A percentile compares a stretch with the other conserved stretches of the same genome.
Conservation (phyloP, 768 basidiomycete genomes). For the Mycena vitilis region DNA sequence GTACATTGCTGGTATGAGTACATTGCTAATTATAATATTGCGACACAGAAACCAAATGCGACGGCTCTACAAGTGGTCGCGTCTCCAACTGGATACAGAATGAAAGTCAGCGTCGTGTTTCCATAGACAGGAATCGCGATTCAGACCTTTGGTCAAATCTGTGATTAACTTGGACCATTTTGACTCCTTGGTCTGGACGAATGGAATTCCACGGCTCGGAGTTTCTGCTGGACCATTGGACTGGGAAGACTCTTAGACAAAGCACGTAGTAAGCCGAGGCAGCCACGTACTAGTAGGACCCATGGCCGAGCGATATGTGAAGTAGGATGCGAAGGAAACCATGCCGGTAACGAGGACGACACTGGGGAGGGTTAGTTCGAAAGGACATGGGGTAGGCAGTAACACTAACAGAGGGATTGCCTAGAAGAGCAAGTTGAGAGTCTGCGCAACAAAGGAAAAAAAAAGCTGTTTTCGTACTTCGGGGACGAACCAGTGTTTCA, state of each 20-base stretch:
- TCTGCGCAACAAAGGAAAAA: conserved; percentile 18
- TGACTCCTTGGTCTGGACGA: conserved; percentile 78
- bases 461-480: conserved; percentile 58
- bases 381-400: neutral
- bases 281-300: conserved; percentile 63
- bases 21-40: too few relatives aligned
- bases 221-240: conserved; percentile 73
- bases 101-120: neutral
- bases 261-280: conserved; percentile 14
- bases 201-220: conserved; percentile 93
- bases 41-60: neutral
- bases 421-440: too few relatives aligned
- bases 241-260: conserved; percentile 44
- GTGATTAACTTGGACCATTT: conserved; percentile 76
- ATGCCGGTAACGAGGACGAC: conserved; percentile 65
- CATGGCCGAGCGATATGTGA: conserved; percentile 70
- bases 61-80: conserved; percentile 16
- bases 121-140: neutral
- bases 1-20: too few relatives aligned
- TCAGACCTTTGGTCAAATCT: conserved; percentile 84
- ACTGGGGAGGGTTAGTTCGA: conserved; percentile 39
- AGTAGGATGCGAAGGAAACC: conserved; percentile 64
- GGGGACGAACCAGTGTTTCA: conserved; percentile 79
- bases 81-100: conserved; percentile 24
- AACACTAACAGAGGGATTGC: conserved; percentile 63